These are phyloP conservation scores for Magnusiomyces suaveolens DNA, from an alignment of 1,139 yeast species.

Conservation along the genomic window DNA sequence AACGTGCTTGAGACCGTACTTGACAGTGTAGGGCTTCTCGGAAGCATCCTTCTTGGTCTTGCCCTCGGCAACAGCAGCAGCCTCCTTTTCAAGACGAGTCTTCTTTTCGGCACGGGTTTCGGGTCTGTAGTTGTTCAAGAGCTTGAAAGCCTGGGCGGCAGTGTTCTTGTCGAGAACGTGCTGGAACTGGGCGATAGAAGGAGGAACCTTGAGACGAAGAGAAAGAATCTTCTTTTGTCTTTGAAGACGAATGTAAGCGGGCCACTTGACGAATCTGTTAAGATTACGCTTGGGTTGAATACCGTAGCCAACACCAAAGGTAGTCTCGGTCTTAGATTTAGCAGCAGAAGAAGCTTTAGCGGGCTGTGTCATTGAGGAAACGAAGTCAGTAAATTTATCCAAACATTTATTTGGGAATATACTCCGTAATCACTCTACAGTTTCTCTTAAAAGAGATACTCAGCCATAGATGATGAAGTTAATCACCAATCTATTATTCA, in stretches of 20 bases:
- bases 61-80: conserved; percentile 97
- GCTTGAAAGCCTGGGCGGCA: conserved; percentile 92
- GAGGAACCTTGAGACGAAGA: conserved; percentile 96
- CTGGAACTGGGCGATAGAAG: conserved; percentile 93
- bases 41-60: conserved; percentile 92
- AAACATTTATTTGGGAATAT: conserved; percentile 9
- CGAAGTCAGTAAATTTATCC: conserved; percentile 23
- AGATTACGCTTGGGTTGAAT: conserved; percentile 94
- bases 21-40: conserved; percentile 90
- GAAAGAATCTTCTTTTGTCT: conserved; percentile 95
- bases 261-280: conserved; percentile 96
- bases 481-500: neutral
- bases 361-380: conserved; percentile 74
- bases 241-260: conserved; percentile 91
- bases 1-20: conserved; percentile 98
- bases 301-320: conserved; percentile 93
- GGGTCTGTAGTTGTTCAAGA: conserved; percentile 97
- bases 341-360: conserved; percentile 40
- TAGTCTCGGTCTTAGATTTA: conserved; percentile 27
- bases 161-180: conserved; percentile 95
- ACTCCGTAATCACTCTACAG: conserved; percentile 28
- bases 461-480: conserved; percentile 7
- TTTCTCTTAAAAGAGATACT: conserved; percentile 20
- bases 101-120: conserved; percentile 95
- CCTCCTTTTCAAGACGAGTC: conserved; percentile 97